Evolutionary conservation across 257 asterid genomes (phyloP).

Genomic region (Nicotiana benthamiana): DNA sequence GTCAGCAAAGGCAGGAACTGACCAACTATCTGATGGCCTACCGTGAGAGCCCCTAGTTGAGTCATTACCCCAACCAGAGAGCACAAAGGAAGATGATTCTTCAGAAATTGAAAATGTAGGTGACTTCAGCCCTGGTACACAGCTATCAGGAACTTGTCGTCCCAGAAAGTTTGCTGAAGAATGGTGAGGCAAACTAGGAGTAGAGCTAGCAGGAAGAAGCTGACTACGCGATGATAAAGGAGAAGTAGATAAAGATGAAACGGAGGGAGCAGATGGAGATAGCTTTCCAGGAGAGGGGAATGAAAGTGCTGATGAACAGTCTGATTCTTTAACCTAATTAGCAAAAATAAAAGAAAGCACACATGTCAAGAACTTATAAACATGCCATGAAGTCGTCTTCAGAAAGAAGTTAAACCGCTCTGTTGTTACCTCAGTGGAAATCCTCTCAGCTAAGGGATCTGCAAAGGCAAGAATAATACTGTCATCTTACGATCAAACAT

Average conservation of each 20-base stretch:
- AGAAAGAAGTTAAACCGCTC: not conserved
- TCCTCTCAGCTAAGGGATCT: conserved; percentile 24
- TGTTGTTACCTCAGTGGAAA: conserved; percentile 23
- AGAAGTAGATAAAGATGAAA: conserved; percentile 56
- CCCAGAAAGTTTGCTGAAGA: conserved; percentile 60
- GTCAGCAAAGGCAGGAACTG: conserved; percentile 67
- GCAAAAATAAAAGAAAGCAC: not conserved
- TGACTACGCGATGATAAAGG: conserved; percentile 61
- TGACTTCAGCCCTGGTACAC: conserved; percentile 49
- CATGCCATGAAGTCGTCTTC: not conserved
- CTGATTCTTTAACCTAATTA: conserved; percentile 51
- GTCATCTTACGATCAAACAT: not conserved
- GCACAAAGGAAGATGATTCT: conserved; percentile 50
- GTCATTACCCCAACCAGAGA: conserved; percentile 65
- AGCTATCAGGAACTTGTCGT: conserved; percentile 69
- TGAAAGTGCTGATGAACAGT: conserved; percentile 43
- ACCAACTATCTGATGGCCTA: conserved; percentile 84
- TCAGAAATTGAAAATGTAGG: conserved; percentile 73
- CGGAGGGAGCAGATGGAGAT: conserved; percentile 64
- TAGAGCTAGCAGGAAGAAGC: conserved; percentile 52
- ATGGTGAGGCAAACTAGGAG: conserved; percentile 60
- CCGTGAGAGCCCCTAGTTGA: conserved; percentile 66
- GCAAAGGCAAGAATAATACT: conserved; percentile 5
- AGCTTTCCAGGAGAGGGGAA: conserved; percentile 58
- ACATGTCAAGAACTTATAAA: not conserved